Conservation (phyloP, 2,329 filamentous ascomycete species). For the Fonsecaea multimorphosa region DNA sequence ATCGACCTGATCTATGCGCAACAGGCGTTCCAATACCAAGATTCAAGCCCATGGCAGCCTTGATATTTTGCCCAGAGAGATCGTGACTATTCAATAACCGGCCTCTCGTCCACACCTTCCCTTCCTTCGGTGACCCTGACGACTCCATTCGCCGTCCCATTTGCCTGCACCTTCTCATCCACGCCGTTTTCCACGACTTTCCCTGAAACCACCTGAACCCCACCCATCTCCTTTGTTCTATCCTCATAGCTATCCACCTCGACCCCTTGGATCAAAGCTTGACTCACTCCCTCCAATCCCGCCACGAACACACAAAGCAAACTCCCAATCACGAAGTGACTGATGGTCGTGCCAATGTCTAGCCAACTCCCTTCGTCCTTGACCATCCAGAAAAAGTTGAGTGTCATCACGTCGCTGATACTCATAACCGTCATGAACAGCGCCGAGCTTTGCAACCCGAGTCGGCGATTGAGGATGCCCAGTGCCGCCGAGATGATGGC, state of each 20-base stretch:
- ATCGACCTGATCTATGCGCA: neutral
- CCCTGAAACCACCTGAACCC: constrained; percentile 20
- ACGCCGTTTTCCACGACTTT: neutral
- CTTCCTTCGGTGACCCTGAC: constrained; percentile 4
- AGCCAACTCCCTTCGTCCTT: constrained; percentile 96
- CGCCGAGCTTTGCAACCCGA: constrained; percentile 84
- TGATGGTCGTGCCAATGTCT: constrained; percentile 96
- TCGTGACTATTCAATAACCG: constrained; percentile 24
- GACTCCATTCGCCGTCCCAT: constrained; percentile 9
- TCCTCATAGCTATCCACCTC: constrained; percentile 53
- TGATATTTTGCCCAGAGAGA: neutral
- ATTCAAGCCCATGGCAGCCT: neutral
- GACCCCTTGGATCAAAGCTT: constrained; percentile 79
- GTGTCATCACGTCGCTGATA: constrained; percentile 85
- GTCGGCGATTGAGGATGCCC: constrained; percentile 83
- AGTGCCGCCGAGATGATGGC: constrained; percentile 89
- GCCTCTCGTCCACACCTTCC: constrained; percentile 19
- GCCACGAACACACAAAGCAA: constrained; percentile 89
- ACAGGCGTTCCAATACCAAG: neutral
- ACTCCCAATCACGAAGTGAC: constrained; percentile 92
- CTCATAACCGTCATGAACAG: constrained; percentile 96
- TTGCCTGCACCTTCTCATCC: neutral
- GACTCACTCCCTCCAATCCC: constrained; percentile 81
- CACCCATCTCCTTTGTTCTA: constrained; percentile 21
- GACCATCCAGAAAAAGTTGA: constrained; percentile 98